Evolutionary conservation across 2,329 filamentous ascomycete genomes (phyloP).

Genomic region (Trichothecium sympodiale): DNA sequence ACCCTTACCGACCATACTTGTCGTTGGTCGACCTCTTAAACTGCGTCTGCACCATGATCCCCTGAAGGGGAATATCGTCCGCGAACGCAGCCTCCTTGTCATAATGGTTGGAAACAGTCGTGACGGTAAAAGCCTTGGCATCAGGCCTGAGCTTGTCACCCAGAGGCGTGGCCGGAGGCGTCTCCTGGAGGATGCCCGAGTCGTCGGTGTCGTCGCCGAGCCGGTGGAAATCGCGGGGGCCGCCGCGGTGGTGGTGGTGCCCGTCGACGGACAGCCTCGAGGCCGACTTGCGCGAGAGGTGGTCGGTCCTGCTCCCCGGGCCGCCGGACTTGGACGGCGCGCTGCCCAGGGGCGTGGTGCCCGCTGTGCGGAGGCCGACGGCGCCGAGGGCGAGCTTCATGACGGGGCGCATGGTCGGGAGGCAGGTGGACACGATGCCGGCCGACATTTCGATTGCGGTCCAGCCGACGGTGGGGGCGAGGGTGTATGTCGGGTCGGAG

Average conservation of each 20-base stretch:
- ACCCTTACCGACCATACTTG: neutral
- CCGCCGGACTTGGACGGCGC: too few species aligned
- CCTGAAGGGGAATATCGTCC: slow-evolving; percentile 26
- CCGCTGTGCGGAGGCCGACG: slow-evolving; percentile 16
- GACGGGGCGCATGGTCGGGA: slow-evolving; percentile 39
- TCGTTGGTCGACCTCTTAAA: slow-evolving; percentile 10
- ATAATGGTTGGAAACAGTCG: slow-evolving; percentile 16
- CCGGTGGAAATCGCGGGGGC: slow-evolving; percentile 15
- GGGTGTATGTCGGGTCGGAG: slow-evolving; percentile 31
- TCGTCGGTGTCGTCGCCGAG: slow-evolving; percentile 15
- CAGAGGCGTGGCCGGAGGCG: slow-evolving; percentile 1
- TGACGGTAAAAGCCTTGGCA: slow-evolving; percentile 14
- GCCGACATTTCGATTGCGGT: slow-evolving; percentile 35
- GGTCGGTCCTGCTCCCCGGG: too few species aligned
- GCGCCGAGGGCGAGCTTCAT: slow-evolving; percentile 29
- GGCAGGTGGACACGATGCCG: slow-evolving; percentile 41
- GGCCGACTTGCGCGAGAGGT: neutral
- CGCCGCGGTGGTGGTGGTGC: neutral
- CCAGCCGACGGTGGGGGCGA: slow-evolving; percentile 35
- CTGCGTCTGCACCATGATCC: slow-evolving; percentile 25
- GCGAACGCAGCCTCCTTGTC: slow-evolving; percentile 16
- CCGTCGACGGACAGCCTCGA: neutral
- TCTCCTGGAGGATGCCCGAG: neutral
- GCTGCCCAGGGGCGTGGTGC: neutral
- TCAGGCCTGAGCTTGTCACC: slow-evolving; percentile 20